These are phyloP conservation scores for Jimgerdemannia lactiflua DNA, from an alignment of 192 early-diverging fungal species.

Conservation along the genomic window DNA sequence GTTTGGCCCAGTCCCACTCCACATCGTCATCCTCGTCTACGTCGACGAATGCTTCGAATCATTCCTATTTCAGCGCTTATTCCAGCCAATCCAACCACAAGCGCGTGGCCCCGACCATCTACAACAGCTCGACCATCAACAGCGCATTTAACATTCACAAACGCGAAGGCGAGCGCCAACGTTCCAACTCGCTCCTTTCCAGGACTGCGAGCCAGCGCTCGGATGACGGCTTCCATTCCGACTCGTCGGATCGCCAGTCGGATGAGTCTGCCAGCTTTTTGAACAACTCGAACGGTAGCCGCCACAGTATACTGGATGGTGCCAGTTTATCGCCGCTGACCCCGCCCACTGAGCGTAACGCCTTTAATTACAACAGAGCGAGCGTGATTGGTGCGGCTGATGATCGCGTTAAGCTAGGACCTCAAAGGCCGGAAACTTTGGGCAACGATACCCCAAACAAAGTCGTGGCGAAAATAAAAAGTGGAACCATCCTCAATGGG, in stretches of 20 bases:
- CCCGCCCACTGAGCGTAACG: no score
- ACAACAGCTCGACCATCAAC: background rate
- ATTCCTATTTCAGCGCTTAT: background rate
- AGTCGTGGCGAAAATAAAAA: background rate
- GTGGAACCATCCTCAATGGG: background rate
- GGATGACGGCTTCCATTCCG: background rate
- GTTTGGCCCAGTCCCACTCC: background rate
- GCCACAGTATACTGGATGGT: background rate
- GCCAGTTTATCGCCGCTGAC: background rate
- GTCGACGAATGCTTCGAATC: background rate
- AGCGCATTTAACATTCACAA: background rate
- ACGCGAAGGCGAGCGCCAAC: background rate
- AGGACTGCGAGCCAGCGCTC: background rate
- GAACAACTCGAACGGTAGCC: background rate
- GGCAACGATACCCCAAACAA: background rate
- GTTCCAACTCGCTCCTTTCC: background rate
- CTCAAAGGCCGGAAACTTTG: background rate
- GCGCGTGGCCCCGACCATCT: background rate
- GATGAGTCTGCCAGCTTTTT: background rate
- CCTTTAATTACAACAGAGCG: background rate
- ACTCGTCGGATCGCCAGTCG: background rate
- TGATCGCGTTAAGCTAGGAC: background rate
- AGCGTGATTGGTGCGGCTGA: background rate
- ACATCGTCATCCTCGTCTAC: background rate
- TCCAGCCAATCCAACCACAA: background rate